Base-by-base conservation (phyloP, 164 flowering plant species). In the Vitis riparia region DNA sequence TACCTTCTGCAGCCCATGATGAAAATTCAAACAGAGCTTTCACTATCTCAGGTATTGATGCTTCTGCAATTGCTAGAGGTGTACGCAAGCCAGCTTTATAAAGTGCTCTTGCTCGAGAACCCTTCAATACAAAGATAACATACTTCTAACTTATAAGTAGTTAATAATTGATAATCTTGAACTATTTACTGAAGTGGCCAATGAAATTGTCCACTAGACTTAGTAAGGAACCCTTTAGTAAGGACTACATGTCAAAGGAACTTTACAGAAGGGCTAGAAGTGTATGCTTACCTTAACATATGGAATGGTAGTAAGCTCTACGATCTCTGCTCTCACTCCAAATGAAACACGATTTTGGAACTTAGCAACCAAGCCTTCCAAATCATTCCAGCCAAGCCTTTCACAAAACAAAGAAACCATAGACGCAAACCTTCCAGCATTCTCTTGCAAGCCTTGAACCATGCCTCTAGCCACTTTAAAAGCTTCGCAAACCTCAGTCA, bases 381-480 rank as follows among this genome's bases (percentile, higher is more conserved):
- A 79, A 81, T 96, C 99, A 83, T 86, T 87, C 99, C 99, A 96
- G 53, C 97, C 97, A 72, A 96, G 93, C 83, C 98, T 85, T 82
- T 96, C 99, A 79, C 99, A 96, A 71, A 96, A 96, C 49, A 88
- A 79, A 64, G 98, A 83, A 81, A 93, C 97, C 98, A 93, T 93
- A 48, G 92, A 91, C 48, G 99, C 95, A 86, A 96, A 96, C 80
- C 99, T 87, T 80, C 98, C 99, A 76, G 99, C 93, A 84, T 90
- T 96, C 79, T 96, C 99, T 76, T 96, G 99, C 65, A 96, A 83
- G 59, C 95, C 88, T 71, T 96, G 99, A 76, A 96, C 98, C 99
- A 96, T 91, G 48, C 98, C 99, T 85, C 98, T 85, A 27, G 97
- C 93, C 65, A 93, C 99, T 85, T 86, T 93, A 74, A 88, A 96